Base-by-base conservation (phyloP, 345 rosid genomes). In the Salix exigua region DNA sequence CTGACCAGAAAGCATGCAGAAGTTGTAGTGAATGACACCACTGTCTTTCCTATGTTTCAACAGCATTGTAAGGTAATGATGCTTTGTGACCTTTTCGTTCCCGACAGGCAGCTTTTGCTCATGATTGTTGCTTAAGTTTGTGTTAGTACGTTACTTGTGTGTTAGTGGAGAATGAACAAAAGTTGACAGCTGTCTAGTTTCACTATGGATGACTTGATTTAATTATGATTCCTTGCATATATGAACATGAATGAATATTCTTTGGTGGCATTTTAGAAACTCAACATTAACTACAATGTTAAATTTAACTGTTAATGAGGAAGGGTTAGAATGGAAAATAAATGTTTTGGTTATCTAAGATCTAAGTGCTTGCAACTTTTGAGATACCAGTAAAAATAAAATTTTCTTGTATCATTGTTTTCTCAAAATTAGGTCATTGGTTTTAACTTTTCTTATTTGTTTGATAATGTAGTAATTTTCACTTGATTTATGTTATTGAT, bases 1-100 rank as follows among this genome's bases (percentile, higher is more conserved):
- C 87, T 96, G 71, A 92, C 86, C 73, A 89, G 94, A 86, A 90
- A 92, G 83, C 99, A 93, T 77, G 97, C 99, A 28, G 90, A 88
- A 79, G 88, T 87, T 72, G 89, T 93, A 73, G 97, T 92, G 71
- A 91, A 89, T 73, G 98, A 94, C 80, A 75, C 85, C 70, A 83
- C 87, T 31, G 97, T 96, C 81, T 90, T 92, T 79, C 94, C 95
- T 18, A 87, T 85, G 88, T 96, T 96, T 84, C 92, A 92, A 75
- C 89, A 84, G 83, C 92, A 96, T 77, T 96, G 99, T 90, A 89
- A 86, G 94, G 99, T 83, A 91, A 90, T 46, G 17, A 46, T 40
- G 17, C 91, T 25, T 78, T 68, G 26, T 72, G 64, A 40, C n/a
- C 19, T 79, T 18, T 33, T 64, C 48, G 25, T 25, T 60, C 21